phyloP scores from a whole-genome alignment of 352 stramenopile genomes.

The Phytophthora boehmeriae region DNA sequence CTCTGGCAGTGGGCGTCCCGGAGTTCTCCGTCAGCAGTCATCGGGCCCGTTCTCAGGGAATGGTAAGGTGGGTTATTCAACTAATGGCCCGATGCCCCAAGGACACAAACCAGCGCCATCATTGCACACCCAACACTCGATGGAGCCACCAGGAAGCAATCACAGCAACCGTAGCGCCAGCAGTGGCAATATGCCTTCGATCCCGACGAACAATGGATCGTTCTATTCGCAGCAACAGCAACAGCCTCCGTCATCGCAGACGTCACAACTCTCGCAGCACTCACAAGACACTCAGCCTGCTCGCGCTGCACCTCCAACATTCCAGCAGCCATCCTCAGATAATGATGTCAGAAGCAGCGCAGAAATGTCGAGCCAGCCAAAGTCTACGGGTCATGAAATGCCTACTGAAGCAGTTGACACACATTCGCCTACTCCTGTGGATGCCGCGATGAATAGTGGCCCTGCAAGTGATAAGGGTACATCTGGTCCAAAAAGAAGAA shows the following conservation, averaged over 20 bases:
- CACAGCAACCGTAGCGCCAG: constrained; percentile 31
- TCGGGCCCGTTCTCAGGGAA: constrained; percentile 36
- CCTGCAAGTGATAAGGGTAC: constrained; percentile 79
- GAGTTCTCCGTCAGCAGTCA: constrained; percentile 27
- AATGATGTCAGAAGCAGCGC: constrained; percentile 9
- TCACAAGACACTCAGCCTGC: constrained; percentile 15
- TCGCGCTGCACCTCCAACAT: constrained; percentile 9
- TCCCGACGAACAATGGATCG: constrained; percentile 13
- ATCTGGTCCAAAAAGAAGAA: constrained; percentile 79
- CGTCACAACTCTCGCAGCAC: constrained; percentile 31
- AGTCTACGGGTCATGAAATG: constrained; percentile 15
- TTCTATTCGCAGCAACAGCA: constrained; percentile 16
- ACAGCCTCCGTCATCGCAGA: constrained; percentile 26
- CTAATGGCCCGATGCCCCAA: constrained; percentile 20
- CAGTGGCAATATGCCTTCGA: constrained; percentile 8
- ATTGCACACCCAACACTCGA: constrained; percentile 33
- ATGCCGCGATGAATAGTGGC: constrained; percentile 33
- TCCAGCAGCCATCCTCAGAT: constrained; percentile 23
- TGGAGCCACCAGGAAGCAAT: constrained; percentile 41
- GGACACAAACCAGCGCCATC: constrained; percentile 12
- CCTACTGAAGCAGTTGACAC: constrained; percentile 25
- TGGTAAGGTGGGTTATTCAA: constrained; percentile 18
- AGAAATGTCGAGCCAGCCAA: constrained; percentile 21
- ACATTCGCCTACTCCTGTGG: constrained; percentile 15
- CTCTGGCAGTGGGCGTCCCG: constrained; percentile 29